Evolutionary conservation across 805 yeast genomes (phyloP), one percentile per base, ranked within the genome.

Genomic region (Clavispora asparagi): DNA sequence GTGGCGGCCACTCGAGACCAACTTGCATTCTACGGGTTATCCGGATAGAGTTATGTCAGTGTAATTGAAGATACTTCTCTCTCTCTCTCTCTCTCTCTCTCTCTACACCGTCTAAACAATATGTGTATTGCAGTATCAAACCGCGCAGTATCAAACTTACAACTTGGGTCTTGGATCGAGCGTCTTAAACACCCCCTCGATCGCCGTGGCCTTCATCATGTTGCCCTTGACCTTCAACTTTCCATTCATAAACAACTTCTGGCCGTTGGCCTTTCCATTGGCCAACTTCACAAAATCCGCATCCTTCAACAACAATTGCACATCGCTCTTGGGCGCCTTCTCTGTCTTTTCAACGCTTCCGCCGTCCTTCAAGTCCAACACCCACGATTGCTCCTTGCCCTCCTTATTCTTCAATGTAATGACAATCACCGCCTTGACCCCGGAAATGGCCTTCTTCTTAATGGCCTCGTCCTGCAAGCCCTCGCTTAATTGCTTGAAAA

Each of bases 181-280:
- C 28, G 65, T 52, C 73, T 82, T 82, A 68, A 86, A 76, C 42
- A 86, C 79, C 41, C 76, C 70, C 67, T 85, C 92, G 49, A 86
- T 79, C 49, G 80, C 79, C 39, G 91, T 79, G 45, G 95, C 95
- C 76, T 88, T 88, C 91, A 85, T 85, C 71, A 88, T 84, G 71
- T 89, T 87, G 54, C 96, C 96, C 74, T 83, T 86, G 53, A 88
- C 83, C 76, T 87, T 87, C 66, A 88, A 78, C 67, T 84, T 85
- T 37, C 96, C 96, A 57, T 78, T 71, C 85, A 88, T 79, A 67
- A 87, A 88, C 60, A 88, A 77, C 70, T 82, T 83, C 68, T 88
- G 95, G 40, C 95, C 88, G 65, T 83, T 84, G 53, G 89, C 82
- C 74, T 87, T 85, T 51, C 95, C 95, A 50, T 73, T 70, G 44